phyloP scores from a whole-genome alignment of 768 basidiomycete genomes.

The Mycena floridula region DNA sequence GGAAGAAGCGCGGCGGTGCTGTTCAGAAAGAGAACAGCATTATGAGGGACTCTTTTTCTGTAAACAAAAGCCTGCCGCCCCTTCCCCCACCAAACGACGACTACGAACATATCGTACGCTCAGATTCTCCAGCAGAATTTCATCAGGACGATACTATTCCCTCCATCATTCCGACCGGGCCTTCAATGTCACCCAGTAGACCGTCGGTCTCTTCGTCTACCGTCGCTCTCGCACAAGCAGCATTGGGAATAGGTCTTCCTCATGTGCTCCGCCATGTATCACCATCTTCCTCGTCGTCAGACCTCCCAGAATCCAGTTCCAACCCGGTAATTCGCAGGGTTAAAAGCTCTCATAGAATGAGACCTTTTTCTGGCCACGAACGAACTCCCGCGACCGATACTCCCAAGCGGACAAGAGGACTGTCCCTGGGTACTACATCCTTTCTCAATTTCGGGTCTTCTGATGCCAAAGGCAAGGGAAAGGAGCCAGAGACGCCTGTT shows the following conservation, averaged over 20 bases:
- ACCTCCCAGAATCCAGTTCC: conserved; percentile 13
- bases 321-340: conserved; percentile 33
- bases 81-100: conserved; percentile 23
- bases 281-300: conserved; percentile 32
- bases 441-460: conserved; percentile 28
- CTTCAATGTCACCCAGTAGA: conserved; percentile 10
- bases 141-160: conserved; percentile 8
- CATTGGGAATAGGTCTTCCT: conserved; percentile 53
- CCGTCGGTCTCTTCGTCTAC: conserved; percentile 17
- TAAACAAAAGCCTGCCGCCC: conserved; percentile 47
- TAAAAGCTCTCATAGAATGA: conserved; percentile 47
- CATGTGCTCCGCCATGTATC: conserved; percentile 41
- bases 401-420: conserved; percentile 39
- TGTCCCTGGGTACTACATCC: conserved; percentile 49
- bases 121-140: conserved; percentile 5
- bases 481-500: conserved; percentile 25
- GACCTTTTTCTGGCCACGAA: conserved; percentile 14
- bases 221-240: conserved; percentile 47
- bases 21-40: too few species aligned
- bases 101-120: not conserved
- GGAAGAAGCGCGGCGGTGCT: conserved; percentile 58
- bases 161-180: conserved; percentile 5
- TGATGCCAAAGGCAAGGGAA: conserved; percentile 41
- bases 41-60: too few species aligned
- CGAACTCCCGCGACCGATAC: conserved; percentile 1